phyloP scores from a whole-genome alignment of 768 basidiomycete genomes.

The Auricularia cornea region DNA sequence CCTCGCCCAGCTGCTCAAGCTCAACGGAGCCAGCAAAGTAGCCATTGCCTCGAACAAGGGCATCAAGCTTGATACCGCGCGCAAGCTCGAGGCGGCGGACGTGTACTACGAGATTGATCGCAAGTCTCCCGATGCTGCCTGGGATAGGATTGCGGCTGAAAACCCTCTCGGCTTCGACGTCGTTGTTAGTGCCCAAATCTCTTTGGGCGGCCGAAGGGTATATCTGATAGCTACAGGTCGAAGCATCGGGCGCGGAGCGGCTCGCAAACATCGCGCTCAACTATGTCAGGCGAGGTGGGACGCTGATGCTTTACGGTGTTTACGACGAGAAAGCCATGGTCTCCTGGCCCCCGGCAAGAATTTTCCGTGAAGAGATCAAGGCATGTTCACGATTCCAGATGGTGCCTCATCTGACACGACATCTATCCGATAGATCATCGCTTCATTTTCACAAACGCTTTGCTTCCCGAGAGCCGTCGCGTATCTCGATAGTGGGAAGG shows the following conservation, averaged over 20 bases:
- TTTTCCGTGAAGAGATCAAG: constrained; percentile 63
- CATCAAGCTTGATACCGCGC: constrained; percentile 83
- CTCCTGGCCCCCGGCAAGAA: constrained; percentile 80
- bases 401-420: neutral
- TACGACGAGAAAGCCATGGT: constrained; percentile 81
- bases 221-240: constrained; percentile 26
- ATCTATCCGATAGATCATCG: constrained; percentile 56
- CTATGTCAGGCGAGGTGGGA: constrained; percentile 80
- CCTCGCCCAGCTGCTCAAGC: constrained; percentile 75
- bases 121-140: constrained; percentile 63
- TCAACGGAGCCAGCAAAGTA: constrained; percentile 16
- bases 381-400: constrained; percentile 20
- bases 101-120: constrained; percentile 83
- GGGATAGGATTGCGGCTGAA: constrained; percentile 69
- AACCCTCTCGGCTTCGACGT: constrained; percentile 87
- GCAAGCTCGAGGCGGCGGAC: constrained; percentile 68
- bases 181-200: constrained; percentile 33
- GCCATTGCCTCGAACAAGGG: constrained; percentile 56
- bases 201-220: constrained; percentile 1
- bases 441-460: constrained; percentile 81
- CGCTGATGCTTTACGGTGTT: constrained; percentile 83
- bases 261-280: constrained; percentile 84
- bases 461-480: constrained; percentile 89
- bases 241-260: constrained; percentile 77
- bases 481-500: constrained; percentile 80